Evolutionary conservation across 129 eudicot species (phyloP).

Genomic region (Cynara cardunculus): DNA sequence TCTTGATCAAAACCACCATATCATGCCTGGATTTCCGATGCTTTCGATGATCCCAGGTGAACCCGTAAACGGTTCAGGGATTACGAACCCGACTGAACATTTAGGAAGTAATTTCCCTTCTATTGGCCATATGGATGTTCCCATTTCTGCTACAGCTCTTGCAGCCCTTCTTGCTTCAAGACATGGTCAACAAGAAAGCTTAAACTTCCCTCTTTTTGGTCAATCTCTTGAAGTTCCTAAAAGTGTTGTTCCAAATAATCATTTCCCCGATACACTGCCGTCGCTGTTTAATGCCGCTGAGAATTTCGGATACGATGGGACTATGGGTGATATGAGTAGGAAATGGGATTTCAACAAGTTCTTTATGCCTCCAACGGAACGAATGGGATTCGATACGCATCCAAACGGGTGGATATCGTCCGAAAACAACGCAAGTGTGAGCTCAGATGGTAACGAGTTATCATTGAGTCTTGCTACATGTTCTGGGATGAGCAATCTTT

Average conservation of each 20-base stretch:
- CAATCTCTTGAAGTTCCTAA: slow-evolving; percentile 19
- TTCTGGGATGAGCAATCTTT: slow-evolving; percentile 47
- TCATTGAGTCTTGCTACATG: slow-evolving; percentile 69
- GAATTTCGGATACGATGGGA: slow-evolving; percentile 34
- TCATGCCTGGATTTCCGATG: slow-evolving; percentile 39
- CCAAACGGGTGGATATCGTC: slow-evolving; percentile 48
- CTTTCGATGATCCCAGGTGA: slow-evolving; percentile 40
- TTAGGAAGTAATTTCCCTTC: slow-evolving; percentile 24
- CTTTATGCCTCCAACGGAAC: slow-evolving; percentile 22
- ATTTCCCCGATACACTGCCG: slow-evolving; percentile 10
- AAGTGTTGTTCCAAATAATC: slow-evolving; percentile 15
- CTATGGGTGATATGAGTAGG: slow-evolving; percentile 32
- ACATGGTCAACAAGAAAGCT: slow-evolving; percentile 27
- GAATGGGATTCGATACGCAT: slow-evolving; percentile 20
- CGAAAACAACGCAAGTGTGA: slow-evolving; percentile 30
- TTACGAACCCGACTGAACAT: slow-evolving; percentile 11
- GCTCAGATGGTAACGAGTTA: slow-evolving; percentile 54
- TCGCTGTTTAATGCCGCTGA: slow-evolving; percentile 16
- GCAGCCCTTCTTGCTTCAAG: slow-evolving; percentile 49
- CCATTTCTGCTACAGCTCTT: slow-evolving; percentile 44
- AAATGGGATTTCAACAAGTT: slow-evolving; percentile 57
- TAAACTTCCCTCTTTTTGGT: slow-evolving; percentile 11
- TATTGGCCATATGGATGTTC: slow-evolving; percentile 33
- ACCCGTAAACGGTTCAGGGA: slow-evolving; percentile 21
- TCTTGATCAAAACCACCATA: slow-evolving; percentile 31